These are phyloP conservation scores for Sextonia rubra DNA, from an alignment of 164 flowering plant species.

Conservation along the genomic window DNA sequence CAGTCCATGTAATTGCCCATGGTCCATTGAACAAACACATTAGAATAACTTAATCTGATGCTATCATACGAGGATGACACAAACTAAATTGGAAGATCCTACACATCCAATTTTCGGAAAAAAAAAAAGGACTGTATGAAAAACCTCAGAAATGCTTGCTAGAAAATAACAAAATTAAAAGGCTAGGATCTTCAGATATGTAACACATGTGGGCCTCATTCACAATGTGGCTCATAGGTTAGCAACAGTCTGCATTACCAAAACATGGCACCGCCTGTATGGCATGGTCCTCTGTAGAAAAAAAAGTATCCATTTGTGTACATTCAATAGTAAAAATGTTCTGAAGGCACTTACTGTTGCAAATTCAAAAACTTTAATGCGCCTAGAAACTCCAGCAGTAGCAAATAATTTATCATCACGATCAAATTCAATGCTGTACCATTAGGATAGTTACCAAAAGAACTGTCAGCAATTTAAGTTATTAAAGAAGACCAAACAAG, in stretches of 20 bases:
- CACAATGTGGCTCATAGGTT: background rate
- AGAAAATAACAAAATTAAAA: no score
- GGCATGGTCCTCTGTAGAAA: background rate
- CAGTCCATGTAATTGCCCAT: background rate
- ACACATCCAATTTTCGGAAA: background rate
- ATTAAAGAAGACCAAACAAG: background rate
- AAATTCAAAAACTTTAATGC: conserved; percentile 94
- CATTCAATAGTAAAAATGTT: background rate
- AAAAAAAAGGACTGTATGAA: background rate
- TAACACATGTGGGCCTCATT: background rate
- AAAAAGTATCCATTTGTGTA: background rate
- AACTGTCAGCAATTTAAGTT: background rate
- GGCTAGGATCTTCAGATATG: background rate
- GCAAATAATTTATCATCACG: conserved; percentile 96
- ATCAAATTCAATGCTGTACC: conserved; percentile 95
- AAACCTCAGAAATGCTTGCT: background rate
- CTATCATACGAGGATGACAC: background rate
- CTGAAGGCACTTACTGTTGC: conserved; percentile 49
- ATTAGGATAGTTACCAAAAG: background rate
- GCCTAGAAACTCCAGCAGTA: conserved; percentile 95
- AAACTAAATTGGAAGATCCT: background rate
- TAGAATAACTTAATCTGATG: no score
- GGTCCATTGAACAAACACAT: background rate
- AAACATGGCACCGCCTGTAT: background rate
- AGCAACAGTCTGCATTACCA: no score